Conservation (phyloP, 805 yeast species). For the Metschnikowia picachoensis region DNA sequence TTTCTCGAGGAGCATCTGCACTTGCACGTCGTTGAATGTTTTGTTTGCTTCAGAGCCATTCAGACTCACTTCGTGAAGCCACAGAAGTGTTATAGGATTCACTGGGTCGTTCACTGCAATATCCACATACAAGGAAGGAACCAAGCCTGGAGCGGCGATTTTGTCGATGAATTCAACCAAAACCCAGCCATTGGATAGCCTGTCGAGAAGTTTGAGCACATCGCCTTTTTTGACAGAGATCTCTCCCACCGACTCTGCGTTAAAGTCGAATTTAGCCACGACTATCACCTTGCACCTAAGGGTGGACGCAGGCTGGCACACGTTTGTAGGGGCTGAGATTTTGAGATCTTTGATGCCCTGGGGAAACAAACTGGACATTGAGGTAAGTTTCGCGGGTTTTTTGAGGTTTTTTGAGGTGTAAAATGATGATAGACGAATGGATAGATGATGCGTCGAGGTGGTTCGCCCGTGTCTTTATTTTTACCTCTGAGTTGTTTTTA, state of each 20-base stretch:
- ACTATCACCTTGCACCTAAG: conserved; percentile 36
- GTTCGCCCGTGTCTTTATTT: neutral
- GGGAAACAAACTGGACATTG: conserved; percentile 13
- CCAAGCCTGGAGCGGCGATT: conserved; percentile 43
- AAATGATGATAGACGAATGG: neutral
- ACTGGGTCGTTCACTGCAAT: conserved; percentile 41
- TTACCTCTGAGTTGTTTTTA: conserved; percentile 5
- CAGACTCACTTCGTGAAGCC: conserved; percentile 26
- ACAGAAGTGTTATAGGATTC: conserved; percentile 35
- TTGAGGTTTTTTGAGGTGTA: neutral
- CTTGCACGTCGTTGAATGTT: conserved; percentile 26
- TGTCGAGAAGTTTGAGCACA: conserved; percentile 45
- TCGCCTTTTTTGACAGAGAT: conserved; percentile 48
- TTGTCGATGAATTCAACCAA: conserved; percentile 52
- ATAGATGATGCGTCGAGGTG: neutral
- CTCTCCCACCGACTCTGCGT: conserved; percentile 43
- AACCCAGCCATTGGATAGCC: conserved; percentile 52
- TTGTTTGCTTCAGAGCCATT: conserved; percentile 1
- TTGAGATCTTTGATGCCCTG: conserved; percentile 18
- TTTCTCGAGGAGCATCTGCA: conserved; percentile 21
- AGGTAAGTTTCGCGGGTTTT: neutral
- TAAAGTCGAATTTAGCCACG: conserved; percentile 44
- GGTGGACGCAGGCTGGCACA: conserved; percentile 11
- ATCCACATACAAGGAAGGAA: conserved; percentile 49
- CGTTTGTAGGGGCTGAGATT: conserved; percentile 20